phyloP scores from a whole-genome alignment of 2,329 filamentous ascomycete species.

The Neospermospora avenae region DNA sequence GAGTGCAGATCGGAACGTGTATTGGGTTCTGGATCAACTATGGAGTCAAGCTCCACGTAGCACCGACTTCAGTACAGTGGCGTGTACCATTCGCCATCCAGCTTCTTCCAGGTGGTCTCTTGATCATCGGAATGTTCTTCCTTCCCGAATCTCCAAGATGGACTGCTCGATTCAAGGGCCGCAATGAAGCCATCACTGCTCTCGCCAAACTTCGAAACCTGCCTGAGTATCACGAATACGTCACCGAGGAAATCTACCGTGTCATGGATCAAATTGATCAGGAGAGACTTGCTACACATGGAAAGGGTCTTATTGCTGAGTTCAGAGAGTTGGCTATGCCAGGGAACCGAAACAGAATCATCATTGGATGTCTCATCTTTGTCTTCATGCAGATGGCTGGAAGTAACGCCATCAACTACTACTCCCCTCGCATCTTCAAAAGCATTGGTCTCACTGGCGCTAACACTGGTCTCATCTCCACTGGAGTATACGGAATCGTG shows the following conservation, averaged over 20 bases:
- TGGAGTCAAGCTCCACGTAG: conserved; percentile 34
- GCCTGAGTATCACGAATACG: conserved; percentile 19
- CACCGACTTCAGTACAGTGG: conserved; percentile 39
- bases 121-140: conserved; percentile 39
- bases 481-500: conserved; percentile 68
- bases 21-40: conserved; percentile 56
- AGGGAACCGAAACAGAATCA: conserved; percentile 40
- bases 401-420: background rate
- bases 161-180: conserved; percentile 61
- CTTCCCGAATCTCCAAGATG: conserved; percentile 53
- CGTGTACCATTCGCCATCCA: conserved; percentile 43
- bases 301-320: conserved; percentile 39
- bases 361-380: conserved; percentile 38
- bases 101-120: conserved; percentile 23
- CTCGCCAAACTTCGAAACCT: conserved; percentile 57
- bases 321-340: conserved; percentile 10
- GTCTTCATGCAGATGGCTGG: conserved; percentile 73
- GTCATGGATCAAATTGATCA: conserved; percentile 66
- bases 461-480: conserved; percentile 61
- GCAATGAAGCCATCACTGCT: conserved; percentile 53
- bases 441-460: conserved; percentile 59
- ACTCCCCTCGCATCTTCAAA: conserved; percentile 59
- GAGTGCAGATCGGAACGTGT: conserved; percentile 39
- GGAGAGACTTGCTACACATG: conserved; percentile 69
- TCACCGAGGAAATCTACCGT: conserved; percentile 57